A percentile compares a stretch with the other conserved stretches of the same genome.
These are phyloP conservation scores for Debaryomyces coudertii DNA, from an alignment of 1,139 yeast species.

Conservation along the genomic window DNA sequence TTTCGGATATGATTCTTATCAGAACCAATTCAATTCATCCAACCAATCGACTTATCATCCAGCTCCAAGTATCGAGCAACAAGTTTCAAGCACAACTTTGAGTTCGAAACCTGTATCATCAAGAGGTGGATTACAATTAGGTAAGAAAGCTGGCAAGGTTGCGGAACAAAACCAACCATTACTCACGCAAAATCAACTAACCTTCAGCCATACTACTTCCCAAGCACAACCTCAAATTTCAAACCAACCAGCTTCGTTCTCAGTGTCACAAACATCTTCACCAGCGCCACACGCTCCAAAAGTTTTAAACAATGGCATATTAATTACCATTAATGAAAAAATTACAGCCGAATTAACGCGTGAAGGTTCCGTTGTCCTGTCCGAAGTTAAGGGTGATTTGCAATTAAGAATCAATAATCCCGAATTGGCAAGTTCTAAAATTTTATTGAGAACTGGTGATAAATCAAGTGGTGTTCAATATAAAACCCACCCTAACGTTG, in stretches of 20 bases:
- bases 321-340: slow-evolving; percentile 77
- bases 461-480: slow-evolving; percentile 61
- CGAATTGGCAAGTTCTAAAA: slow-evolving; percentile 64
- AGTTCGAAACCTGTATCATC: slow-evolving; percentile 39
- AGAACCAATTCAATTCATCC: slow-evolving; percentile 21
- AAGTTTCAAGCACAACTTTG: slow-evolving; percentile 13
- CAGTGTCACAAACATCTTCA: slow-evolving; percentile 24
- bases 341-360: slow-evolving; percentile 77
- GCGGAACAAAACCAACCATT: slow-evolving; percentile 49
- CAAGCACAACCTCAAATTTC: slow-evolving; percentile 16
- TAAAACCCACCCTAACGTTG: slow-evolving; percentile 96
- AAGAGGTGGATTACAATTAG: slow-evolving; percentile 81
- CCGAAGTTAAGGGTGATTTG: slow-evolving; percentile 89
- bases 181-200: slow-evolving; percentile 33
- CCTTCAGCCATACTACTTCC: slow-evolving; percentile 22
- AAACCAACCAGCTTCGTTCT: slow-evolving; percentile 14
- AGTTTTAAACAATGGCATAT: slow-evolving; percentile 71
- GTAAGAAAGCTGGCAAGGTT: slow-evolving; percentile 54
- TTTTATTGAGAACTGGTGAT: slow-evolving; percentile 56
- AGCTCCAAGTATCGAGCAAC: slow-evolving; percentile 29
- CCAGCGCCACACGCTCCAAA: slow-evolving; percentile 35
- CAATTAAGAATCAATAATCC: slow-evolving; percentile 84
- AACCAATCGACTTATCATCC: slow-evolving; percentile 44
- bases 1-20: slow-evolving; percentile 28
- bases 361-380: slow-evolving; percentile 74